Percentiles rank a stretch among this genome's conserved stretches.
Evolutionary conservation across 495 filamentous ascomycete species (phyloP).

Genomic region (Penicillium waksmanii): DNA sequence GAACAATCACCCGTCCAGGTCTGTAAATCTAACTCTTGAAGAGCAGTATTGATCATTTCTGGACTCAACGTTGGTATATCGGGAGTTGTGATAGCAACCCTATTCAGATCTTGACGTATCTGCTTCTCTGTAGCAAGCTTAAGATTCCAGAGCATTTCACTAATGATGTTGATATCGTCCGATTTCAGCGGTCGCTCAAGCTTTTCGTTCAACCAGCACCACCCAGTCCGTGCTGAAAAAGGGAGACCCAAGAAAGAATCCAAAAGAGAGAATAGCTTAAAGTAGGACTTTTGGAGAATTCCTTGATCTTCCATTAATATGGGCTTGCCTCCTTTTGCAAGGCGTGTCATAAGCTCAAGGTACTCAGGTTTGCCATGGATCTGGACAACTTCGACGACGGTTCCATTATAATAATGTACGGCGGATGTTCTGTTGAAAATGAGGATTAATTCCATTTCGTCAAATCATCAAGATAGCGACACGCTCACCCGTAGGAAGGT

Average conservation of each 20-base stretch:
- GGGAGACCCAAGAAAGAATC: constrained; percentile 1
- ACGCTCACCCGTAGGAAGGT: constrained; percentile 18
- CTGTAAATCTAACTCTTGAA: constrained; percentile 9
- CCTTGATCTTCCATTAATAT: neutral
- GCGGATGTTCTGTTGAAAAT: constrained; percentile 13
- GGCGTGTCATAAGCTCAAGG: constrained; percentile 22
- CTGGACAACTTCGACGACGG: constrained; percentile 18
- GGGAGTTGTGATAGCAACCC: constrained; percentile 18
- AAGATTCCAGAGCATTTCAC: constrained; percentile 17
- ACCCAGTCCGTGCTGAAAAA: constrained; percentile 12
- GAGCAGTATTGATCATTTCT: constrained; percentile 16
- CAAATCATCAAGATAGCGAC: neutral
- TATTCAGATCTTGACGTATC: constrained; percentile 16
- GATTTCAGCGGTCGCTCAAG: constrained; percentile 9
- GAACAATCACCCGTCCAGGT: constrained; percentile 17
- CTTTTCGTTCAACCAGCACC: constrained; percentile 17
- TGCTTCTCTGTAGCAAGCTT: constrained; percentile 14
- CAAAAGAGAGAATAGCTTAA: neutral
- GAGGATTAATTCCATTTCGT: neutral
- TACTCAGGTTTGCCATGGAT: constrained; percentile 20
- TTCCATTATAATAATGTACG: constrained; percentile 22
- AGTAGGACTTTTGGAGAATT: constrained; percentile 1
- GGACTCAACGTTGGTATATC: constrained; percentile 12
- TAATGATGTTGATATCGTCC: constrained; percentile 17
- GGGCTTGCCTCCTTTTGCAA: constrained; percentile 5